Evolutionary conservation across 495 filamentous ascomycete species (phyloP).

Genomic region (Bacidia rubella): DNA sequence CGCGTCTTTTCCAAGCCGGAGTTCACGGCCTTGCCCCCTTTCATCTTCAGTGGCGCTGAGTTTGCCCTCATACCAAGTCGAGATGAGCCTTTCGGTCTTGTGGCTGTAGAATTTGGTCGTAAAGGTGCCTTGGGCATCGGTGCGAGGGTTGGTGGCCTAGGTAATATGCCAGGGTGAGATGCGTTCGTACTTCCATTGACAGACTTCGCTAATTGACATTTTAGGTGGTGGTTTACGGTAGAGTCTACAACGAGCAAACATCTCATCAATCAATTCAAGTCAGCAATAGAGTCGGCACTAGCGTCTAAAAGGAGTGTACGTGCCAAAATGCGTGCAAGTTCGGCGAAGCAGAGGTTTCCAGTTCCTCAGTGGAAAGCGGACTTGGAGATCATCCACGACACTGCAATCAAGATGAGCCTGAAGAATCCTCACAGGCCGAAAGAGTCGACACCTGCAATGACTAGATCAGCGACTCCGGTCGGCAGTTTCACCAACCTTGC

Average conservation of each 20-base stretch:
- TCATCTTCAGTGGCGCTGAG: conserved; percentile 66
- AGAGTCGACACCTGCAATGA: neutral
- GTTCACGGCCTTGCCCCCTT: conserved; percentile 61
- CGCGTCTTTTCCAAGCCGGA: conserved; percentile 65
- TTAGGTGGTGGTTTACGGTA: conserved; percentile 51
- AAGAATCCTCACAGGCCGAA: conserved; percentile 4
- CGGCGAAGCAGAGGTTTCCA: conserved; percentile 66
- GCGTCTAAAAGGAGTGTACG: conserved; percentile 44
- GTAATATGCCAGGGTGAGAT: conserved; percentile 61
- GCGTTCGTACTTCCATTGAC: conserved; percentile 31
- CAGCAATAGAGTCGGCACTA: conserved; percentile 52
- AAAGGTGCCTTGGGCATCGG: conserved; percentile 68
- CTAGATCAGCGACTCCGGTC: conserved; percentile 1
- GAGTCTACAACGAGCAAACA: conserved; percentile 60
- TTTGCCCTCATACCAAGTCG: conserved; percentile 69
- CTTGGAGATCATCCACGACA: conserved; percentile 46
- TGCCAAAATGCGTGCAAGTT: conserved; percentile 59
- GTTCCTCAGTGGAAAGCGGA: conserved; percentile 55
- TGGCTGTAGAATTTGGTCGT: conserved; percentile 67
- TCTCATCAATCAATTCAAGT: conserved; percentile 57
- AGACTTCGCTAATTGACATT: conserved; percentile 19
- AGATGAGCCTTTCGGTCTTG: conserved; percentile 71
- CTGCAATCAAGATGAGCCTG: conserved; percentile 27
- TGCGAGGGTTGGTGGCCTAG: conserved; percentile 51
- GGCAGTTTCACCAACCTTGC: conserved; percentile 5